A percentile compares a stretch with the other conserved stretches of the same genome.
phyloP scores from a whole-genome alignment of 2,329 filamentous ascomycete genomes.

The Verticillium klebahnii region DNA sequence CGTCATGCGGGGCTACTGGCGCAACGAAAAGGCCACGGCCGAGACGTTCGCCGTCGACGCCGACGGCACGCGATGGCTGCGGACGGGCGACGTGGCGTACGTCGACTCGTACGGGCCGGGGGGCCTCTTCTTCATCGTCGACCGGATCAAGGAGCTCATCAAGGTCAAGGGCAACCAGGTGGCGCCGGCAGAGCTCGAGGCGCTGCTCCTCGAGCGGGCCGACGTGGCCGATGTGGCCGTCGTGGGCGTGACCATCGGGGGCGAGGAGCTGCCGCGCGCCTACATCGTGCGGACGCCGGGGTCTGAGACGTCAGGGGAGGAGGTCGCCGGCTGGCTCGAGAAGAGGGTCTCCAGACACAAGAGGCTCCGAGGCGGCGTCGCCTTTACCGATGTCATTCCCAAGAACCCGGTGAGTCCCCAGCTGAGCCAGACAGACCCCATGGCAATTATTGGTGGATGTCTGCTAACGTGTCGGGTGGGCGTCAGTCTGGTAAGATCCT shows the following conservation, averaged over 20 bases:
- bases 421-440: not conserved
- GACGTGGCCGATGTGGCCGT: constrained; percentile 60
- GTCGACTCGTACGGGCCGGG: constrained; percentile 53
- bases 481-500: constrained; percentile 62
- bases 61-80: constrained; percentile 59
- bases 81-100: constrained; percentile 70
- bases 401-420: constrained; percentile 42
- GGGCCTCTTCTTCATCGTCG: constrained; percentile 58
- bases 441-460: not conserved
- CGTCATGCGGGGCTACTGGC: constrained; percentile 74
- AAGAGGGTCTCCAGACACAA: constrained; percentile 62
- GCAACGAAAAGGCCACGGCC: constrained; percentile 61
- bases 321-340: constrained; percentile 60
- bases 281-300: constrained; percentile 50
- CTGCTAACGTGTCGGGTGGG: not conserved
- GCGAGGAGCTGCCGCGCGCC: constrained; percentile 57
- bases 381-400: constrained; percentile 63
- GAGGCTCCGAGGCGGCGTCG: constrained; percentile 63
- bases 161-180: constrained; percentile 58
- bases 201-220: constrained; percentile 29
- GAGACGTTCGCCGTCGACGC: constrained; percentile 46
- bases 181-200: constrained; percentile 47
- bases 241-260: constrained; percentile 50
- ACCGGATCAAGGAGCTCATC: constrained; percentile 65
- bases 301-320: constrained; percentile 41